phyloP scores from a whole-genome alignment of 164 flowering plant genomes.

The Aristolochia contorta region DNA sequence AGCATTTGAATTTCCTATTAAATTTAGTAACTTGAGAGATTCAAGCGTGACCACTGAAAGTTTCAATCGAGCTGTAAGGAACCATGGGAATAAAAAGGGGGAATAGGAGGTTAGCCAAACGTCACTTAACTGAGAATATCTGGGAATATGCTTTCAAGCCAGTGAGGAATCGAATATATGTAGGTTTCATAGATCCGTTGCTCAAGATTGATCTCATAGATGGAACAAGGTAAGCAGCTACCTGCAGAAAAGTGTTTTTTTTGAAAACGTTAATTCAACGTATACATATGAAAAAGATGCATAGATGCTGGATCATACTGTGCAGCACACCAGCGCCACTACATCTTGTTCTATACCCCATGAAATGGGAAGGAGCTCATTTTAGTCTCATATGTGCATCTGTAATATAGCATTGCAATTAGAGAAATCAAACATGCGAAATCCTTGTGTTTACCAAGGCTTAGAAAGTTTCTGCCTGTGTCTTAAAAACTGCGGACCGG shows the following conservation, averaged over 20 bases:
- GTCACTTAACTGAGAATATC: conserved; percentile 73
- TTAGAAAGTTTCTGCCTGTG: too few relatives aligned
- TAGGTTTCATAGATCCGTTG: conserved; percentile 59
- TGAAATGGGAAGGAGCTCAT: not conserved
- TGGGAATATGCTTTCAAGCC: conserved; percentile 91
- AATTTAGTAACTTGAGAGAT: too few relatives aligned
- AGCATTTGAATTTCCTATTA: not conserved
- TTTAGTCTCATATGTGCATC: too few relatives aligned
- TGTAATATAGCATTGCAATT: too few relatives aligned
- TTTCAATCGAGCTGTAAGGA: not conserved
- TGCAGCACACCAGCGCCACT: not conserved
- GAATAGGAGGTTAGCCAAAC: not conserved
- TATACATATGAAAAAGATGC: too few relatives aligned
- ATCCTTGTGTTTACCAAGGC: too few relatives aligned
- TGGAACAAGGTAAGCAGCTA: conserved; percentile 71
- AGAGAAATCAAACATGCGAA: too few relatives aligned
- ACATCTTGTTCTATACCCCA: not conserved
- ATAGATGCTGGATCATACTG: not conserved
- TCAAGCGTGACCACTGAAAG: not conserved
- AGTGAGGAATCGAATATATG: conserved; percentile 84
- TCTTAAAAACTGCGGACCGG: too few relatives aligned
- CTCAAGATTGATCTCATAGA: conserved; percentile 49
- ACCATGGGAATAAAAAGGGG: not conserved
- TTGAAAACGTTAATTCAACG: not conserved
- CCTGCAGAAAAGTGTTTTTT: conserved; percentile 26